Conservation (phyloP, 345 rosid genomes). For the Dipteronia sinensis region DNA sequence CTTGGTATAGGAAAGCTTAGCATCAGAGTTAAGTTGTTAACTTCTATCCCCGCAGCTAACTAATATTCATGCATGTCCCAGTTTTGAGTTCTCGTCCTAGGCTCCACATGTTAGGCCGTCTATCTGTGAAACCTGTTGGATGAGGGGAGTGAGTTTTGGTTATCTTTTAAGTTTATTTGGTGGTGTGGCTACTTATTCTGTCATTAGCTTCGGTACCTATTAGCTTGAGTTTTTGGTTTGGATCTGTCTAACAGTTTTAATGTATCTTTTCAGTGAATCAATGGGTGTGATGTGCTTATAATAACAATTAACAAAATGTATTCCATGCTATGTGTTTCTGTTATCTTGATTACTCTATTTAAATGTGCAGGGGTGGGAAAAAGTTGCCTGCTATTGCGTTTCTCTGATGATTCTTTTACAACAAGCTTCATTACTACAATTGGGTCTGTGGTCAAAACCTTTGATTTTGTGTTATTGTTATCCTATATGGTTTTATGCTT, state of each 20-base stretch:
- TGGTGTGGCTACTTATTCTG: not conserved
- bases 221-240: not conserved
- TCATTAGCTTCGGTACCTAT: not conserved
- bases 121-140: not conserved
- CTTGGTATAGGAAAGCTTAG: not conserved
- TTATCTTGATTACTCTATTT: not conserved
- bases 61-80: not conserved
- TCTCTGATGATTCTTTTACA: constrained; percentile 90
- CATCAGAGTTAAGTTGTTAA: not conserved
- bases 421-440: constrained; percentile 92
- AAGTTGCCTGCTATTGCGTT: constrained; percentile 86
- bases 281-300: not conserved
- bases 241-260: not conserved
- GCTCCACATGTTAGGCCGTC: not conserved
- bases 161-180: not conserved
- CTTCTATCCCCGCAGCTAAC: not conserved
- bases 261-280: not conserved
- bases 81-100: not conserved
- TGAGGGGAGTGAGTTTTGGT: not conserved
- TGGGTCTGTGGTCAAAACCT: constrained; percentile 46
- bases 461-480: not conserved
- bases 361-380: constrained; percentile 79
- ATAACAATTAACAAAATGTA: constrained; percentile 8
- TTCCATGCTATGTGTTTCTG: not conserved
- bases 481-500: not conserved